Percentiles rank a stretch among this genome's conserved stretches.
These are phyloP conservation scores for Lotmaria passim DNA, from an alignment of 208 protist species.

Conservation along the genomic window DNA sequence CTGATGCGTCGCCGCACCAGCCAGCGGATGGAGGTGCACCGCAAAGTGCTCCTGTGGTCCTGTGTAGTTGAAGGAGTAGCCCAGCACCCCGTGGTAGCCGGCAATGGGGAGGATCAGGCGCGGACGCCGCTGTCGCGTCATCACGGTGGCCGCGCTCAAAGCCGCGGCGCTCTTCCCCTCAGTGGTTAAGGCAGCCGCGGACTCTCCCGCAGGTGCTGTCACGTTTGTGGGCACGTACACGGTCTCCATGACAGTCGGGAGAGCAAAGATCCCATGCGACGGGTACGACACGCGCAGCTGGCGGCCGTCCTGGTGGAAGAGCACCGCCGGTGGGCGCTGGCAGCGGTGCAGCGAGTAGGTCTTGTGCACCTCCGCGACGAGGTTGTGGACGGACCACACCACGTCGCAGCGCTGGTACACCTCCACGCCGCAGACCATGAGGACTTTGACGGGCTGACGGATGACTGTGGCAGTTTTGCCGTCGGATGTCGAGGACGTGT, in stretches of 20 bases:
- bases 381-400: constrained; percentile 68
- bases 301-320: constrained; percentile 56
- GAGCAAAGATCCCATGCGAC: constrained; percentile 22
- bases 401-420: constrained; percentile 74
- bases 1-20: constrained; percentile 45
- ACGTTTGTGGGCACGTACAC: constrained; percentile 18
- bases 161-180: neutral
- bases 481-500: neutral
- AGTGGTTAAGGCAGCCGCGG: no score
- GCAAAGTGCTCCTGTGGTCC: constrained; percentile 62
- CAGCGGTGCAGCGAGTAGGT: constrained; percentile 86
- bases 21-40: constrained; percentile 43
- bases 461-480: neutral
- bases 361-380: constrained; percentile 59
- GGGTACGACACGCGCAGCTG: constrained; percentile 33
- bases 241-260: constrained; percentile 47
- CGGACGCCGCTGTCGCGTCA: constrained; percentile 19
- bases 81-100: constrained; percentile 49
- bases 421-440: constrained; percentile 71
- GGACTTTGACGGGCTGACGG: neutral
- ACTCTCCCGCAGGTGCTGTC: neutral
- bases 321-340: constrained; percentile 62
- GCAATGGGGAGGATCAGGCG: constrained; percentile 68
- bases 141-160: neutral
- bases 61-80: constrained; percentile 75